phyloP scores from a whole-genome alignment of 768 basidiomycete species.

The Roridomyces roridus region DNA sequence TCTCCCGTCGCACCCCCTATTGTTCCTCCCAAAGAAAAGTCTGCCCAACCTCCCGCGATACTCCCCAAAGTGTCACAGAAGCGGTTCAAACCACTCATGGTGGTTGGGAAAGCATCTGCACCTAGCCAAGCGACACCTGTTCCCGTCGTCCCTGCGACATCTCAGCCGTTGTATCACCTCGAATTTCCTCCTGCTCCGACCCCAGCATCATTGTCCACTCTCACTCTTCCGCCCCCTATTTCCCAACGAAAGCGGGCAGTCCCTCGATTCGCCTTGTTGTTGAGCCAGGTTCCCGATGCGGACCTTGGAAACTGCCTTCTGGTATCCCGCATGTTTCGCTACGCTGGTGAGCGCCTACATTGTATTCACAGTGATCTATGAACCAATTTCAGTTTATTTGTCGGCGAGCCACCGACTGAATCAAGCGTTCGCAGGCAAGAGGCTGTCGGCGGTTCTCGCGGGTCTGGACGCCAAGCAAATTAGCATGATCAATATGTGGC shows the following conservation, averaged over 20 bases:
- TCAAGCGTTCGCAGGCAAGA: conserved; percentile 53
- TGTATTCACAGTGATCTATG: conserved; percentile 8
- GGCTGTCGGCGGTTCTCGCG: conserved; percentile 45
- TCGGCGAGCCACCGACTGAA: conserved; percentile 59
- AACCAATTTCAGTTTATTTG: conserved; percentile 56
- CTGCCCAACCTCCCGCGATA: not conserved
- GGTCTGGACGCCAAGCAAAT: conserved; percentile 32
- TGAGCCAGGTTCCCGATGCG: conserved; percentile 51
- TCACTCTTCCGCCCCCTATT: conserved; percentile 64
- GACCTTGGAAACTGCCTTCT: conserved; percentile 54
- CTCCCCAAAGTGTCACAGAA: conserved; percentile 16
- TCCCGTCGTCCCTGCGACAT: not conserved
- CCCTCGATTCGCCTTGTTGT: conserved; percentile 54
- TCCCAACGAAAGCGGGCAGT: conserved; percentile 61
- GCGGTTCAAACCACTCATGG: conserved; percentile 39
- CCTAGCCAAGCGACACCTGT: not conserved
- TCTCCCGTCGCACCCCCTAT: not conserved
- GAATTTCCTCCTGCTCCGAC: conserved; percentile 38
- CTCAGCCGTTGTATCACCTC: conserved; percentile 30
- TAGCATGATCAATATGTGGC: conserved; percentile 72
- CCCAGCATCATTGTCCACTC: conserved; percentile 37
- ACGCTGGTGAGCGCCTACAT: conserved; percentile 55
- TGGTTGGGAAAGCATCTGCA: conserved; percentile 9
- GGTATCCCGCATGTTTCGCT: conserved; percentile 67
- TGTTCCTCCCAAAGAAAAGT: not conserved